These are phyloP conservation scores for Nannizzia gypsea DNA, from an alignment of 2,329 filamentous ascomycete species.

Conservation along the genomic window DNA sequence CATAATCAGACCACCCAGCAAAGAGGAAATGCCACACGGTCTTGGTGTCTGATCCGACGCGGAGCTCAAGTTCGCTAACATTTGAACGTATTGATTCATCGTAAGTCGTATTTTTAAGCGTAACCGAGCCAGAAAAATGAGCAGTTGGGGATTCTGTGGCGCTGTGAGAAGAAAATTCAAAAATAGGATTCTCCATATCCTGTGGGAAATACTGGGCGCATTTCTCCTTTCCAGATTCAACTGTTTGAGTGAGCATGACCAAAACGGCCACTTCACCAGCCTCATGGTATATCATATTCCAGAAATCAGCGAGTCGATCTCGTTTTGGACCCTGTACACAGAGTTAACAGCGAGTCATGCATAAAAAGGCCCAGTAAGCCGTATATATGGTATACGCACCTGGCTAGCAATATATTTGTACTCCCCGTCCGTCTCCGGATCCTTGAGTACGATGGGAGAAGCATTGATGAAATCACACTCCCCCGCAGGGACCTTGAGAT, in stretches of 20 bases:
- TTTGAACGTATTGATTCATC: constrained; percentile 52
- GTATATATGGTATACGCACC: constrained; percentile 25
- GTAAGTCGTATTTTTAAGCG: constrained; percentile 44
- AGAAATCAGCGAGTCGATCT: constrained; percentile 67
- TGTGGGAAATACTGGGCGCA: constrained; percentile 80
- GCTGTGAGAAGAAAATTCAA: constrained; percentile 27
- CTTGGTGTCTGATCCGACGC: constrained; percentile 43
- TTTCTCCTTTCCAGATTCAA: constrained; percentile 67
- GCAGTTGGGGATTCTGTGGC: constrained; percentile 41
- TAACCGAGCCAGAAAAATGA: constrained; percentile 35
- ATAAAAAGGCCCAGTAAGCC: neutral
- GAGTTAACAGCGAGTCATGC: neutral
- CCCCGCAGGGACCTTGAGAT: constrained; percentile 62
- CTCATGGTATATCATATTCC: constrained; percentile 91
- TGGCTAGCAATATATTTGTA: constrained; percentile 81
- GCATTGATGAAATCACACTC: constrained; percentile 73
- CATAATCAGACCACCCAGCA: constrained; percentile 80
- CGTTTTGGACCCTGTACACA: constrained; percentile 58
- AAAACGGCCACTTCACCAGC: constrained; percentile 64
- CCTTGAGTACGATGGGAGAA: constrained; percentile 54
- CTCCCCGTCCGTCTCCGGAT: constrained; percentile 34
- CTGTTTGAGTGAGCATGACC: constrained; percentile 86
- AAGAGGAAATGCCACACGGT: constrained; percentile 77
- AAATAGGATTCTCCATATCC: constrained; percentile 41
- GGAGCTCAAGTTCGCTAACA: constrained; percentile 57